Conservation (phyloP, 1,284 basidiomycete species). For the Caloboletus inedulis region DNA sequence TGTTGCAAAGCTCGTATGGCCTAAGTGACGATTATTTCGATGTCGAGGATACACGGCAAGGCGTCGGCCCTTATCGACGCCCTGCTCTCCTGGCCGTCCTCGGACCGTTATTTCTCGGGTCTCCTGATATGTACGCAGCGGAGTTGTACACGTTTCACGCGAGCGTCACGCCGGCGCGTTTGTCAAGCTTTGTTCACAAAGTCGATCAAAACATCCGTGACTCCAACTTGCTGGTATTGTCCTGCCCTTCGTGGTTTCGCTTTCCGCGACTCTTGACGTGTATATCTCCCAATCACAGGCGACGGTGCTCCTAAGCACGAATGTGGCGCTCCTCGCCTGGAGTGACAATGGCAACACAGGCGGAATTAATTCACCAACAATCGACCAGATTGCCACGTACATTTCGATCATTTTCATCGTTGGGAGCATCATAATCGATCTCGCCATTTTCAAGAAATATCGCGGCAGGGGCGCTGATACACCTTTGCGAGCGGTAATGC, state of each 20-base stretch:
- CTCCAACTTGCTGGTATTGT: conserved; percentile 28
- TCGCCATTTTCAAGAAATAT: conserved; percentile 32
- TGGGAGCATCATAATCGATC: conserved; percentile 31
- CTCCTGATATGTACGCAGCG: conserved; percentile 29
- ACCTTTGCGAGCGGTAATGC: conserved; percentile 30
- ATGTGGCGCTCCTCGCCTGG: conserved; percentile 22
- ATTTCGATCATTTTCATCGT: conserved; percentile 30
- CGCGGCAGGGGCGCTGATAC: conserved; percentile 34
- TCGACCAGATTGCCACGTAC: conserved; percentile 29
- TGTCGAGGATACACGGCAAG: conserved; percentile 21
- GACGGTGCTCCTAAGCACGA: conserved; percentile 30
- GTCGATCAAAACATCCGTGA: conserved; percentile 32
- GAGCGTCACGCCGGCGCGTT: conserved; percentile 26
- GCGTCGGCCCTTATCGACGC: conserved; percentile 21
- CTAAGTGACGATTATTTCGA: conserved; percentile 33
- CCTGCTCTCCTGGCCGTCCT: conserved; percentile 18
- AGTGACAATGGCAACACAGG: not conserved
- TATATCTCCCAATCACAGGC: conserved; percentile 14
- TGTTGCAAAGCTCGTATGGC: conserved; percentile 31
- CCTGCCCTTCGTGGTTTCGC: not conserved
- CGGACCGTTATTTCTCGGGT: conserved; percentile 22
- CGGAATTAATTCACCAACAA: conserved; percentile 10
- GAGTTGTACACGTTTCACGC: conserved; percentile 29
- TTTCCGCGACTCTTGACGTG: not conserved
- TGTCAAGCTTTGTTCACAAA: conserved; percentile 30